Conservation (phyloP, 495 filamentous ascomycete species). For the Penicillium odoratum region DNA sequence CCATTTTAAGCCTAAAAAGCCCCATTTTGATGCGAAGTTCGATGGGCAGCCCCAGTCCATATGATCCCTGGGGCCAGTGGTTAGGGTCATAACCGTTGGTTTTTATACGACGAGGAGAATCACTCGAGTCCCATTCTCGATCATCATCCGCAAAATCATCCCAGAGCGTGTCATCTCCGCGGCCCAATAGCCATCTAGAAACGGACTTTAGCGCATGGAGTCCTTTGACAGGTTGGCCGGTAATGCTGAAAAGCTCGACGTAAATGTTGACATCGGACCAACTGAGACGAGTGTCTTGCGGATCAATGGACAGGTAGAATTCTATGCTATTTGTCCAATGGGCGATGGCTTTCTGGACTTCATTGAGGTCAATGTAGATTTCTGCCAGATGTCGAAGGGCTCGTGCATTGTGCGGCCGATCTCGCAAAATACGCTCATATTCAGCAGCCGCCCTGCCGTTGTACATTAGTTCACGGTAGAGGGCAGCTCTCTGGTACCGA, state of each 20-base stretch:
- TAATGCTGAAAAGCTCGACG: conserved; percentile 70
- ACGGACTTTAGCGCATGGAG: conserved; percentile 66
- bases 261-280: conserved; percentile 88
- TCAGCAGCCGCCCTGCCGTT: conserved; percentile 57
- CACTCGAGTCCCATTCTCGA: conserved; percentile 83
- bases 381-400: conserved; percentile 65
- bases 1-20: conserved; percentile 70
- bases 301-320: conserved; percentile 47
- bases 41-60: conserved; percentile 74
- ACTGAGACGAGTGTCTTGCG: conserved; percentile 57
- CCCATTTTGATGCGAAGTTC: conserved; percentile 88
- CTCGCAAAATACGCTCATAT: conserved; percentile 62
- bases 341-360: conserved; percentile 56
- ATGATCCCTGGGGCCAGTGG: conserved; percentile 56
- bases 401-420: conserved; percentile 57
- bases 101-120: conserved; percentile 63
- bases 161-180: conserved; percentile 75
- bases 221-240: conserved; percentile 61
- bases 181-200: conserved; percentile 78
- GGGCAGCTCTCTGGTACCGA: conserved; percentile 59
- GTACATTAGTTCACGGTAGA: conserved; percentile 58
- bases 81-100: conserved; percentile 56
- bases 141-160: conserved; percentile 75
- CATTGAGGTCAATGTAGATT: conserved; percentile 58
- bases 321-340: conserved; percentile 63